Evolutionary conservation across 192 early-diverging fungal genomes (phyloP).

Genomic region (Chytriomyces sp.): DNA sequence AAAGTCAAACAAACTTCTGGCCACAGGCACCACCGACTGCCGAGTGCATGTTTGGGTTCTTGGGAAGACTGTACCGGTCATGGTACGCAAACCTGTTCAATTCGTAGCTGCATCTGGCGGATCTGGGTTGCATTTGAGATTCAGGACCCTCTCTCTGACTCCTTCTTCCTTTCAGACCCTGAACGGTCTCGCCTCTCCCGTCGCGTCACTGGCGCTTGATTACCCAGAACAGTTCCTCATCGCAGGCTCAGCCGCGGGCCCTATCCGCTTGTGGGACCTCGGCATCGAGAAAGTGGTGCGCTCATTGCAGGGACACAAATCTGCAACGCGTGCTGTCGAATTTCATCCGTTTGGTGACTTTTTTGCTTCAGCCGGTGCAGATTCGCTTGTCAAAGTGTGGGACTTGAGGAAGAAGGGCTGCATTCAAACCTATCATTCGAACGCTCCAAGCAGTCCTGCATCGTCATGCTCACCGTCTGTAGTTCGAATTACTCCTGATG

Average conservation of each 20-base stretch:
- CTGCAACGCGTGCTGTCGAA: conserved; percentile 48
- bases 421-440: conserved; percentile 62
- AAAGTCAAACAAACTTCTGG: conserved; percentile 62
- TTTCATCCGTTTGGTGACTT: conserved; percentile 75
- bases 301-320: conserved; percentile 59
- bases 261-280: conserved; percentile 69
- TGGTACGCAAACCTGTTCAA: conserved; percentile 43
- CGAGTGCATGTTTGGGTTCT: conserved; percentile 64
- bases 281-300: conserved; percentile 67
- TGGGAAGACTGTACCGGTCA: conserved; percentile 50
- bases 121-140: not conserved
- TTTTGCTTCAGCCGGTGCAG: conserved; percentile 65
- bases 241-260: conserved; percentile 55
- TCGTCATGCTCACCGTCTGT: not conserved
- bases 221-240: conserved; percentile 66
- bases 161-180: conserved; percentile 41
- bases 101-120: not conserved
- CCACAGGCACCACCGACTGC: conserved; percentile 64
- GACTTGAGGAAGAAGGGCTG: conserved; percentile 66
- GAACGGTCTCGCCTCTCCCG: conserved; percentile 49
- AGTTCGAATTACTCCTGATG: conserved; percentile 65
- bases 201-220: conserved; percentile 62
- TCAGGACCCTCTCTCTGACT: conserved; percentile 2
- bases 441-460: not conserved
- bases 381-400: conserved; percentile 64